Conservation (phyloP, 2,329 filamentous ascomycete genomes). For the Albifimbria verrucaria region DNA sequence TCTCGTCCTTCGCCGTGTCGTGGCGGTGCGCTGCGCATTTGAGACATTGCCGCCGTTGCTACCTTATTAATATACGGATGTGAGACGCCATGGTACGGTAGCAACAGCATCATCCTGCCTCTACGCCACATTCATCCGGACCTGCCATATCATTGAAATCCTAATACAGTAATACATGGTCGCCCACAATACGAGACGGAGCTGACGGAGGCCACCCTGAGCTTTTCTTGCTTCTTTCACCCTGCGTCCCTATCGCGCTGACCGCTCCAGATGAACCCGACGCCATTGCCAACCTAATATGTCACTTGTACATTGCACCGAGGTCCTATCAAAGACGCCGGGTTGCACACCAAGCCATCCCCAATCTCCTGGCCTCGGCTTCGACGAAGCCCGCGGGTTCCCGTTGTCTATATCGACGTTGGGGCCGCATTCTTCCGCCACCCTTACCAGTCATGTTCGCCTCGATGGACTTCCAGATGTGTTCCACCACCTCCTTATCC, state of each 20-base stretch:
- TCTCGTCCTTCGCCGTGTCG: background rate
- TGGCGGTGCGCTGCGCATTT: background rate
- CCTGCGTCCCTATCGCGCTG: background rate
- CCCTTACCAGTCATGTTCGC: conserved; percentile 76
- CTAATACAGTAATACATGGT: background rate
- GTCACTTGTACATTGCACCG: background rate
- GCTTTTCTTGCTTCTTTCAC: background rate
- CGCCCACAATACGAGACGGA: background rate
- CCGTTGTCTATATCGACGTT: conserved; percentile 38
- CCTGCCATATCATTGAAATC: too few species aligned
- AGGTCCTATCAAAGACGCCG: background rate
- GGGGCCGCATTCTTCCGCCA: conserved; percentile 74
- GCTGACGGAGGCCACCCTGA: background rate
- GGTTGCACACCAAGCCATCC: conserved; percentile 2
- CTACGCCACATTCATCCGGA: too few species aligned
- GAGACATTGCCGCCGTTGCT: background rate
- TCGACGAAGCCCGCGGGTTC: too few species aligned
- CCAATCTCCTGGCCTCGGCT: too few species aligned
- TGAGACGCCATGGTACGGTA: background rate
- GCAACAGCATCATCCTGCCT: background rate
- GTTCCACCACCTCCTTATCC: conserved; percentile 89
- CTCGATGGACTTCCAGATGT: conserved; percentile 88
- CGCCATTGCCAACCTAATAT: background rate
- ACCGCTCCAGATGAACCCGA: background rate
- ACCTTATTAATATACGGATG: background rate